Conservation (phyloP, 2,329 filamentous ascomycete species). For the Penicillium sp. region DNA sequence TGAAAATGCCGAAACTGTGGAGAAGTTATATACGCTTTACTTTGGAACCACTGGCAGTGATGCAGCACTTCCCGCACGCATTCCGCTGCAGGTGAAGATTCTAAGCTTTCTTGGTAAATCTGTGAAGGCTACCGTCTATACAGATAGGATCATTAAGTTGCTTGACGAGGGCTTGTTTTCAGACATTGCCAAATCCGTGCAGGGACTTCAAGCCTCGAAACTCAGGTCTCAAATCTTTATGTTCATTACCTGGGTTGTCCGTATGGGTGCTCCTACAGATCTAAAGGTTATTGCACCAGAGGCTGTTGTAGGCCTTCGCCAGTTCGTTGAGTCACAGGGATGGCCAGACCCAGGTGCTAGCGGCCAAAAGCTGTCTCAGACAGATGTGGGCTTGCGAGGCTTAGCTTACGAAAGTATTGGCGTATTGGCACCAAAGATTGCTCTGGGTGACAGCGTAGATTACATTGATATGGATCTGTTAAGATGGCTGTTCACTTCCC, state of each 20-base stretch:
- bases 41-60: slow-evolving; percentile 52
- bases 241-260: slow-evolving; percentile 82
- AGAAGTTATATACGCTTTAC: slow-evolving; percentile 68
- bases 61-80: slow-evolving; percentile 50
- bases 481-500: slow-evolving; percentile 77
- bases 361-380: slow-evolving; percentile 53
- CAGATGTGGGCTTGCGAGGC: slow-evolving; percentile 65
- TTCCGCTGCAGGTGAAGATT: slow-evolving; percentile 72
- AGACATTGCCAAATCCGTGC: slow-evolving; percentile 39
- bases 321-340: slow-evolving; percentile 74
- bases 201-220: slow-evolving; percentile 71
- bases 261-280: slow-evolving; percentile 60
- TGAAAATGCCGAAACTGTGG: slow-evolving; percentile 63
- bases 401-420: slow-evolving; percentile 90
- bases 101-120: slow-evolving; percentile 75
- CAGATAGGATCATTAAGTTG: slow-evolving; percentile 62
- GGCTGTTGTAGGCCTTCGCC: slow-evolving; percentile 64
- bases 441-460: slow-evolving; percentile 25
- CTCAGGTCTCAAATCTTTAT: slow-evolving; percentile 78
- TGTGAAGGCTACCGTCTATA: slow-evolving; percentile 65
- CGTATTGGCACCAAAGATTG: slow-evolving; percentile 58
- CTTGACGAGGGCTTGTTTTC: slow-evolving; percentile 63
- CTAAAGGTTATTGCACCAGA: slow-evolving; percentile 64
- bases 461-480: slow-evolving; percentile 52
- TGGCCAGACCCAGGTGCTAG: slow-evolving; percentile 64